Conservation (phyloP, 768 basidiomycete genomes). For the Sutorius australiensis region DNA sequence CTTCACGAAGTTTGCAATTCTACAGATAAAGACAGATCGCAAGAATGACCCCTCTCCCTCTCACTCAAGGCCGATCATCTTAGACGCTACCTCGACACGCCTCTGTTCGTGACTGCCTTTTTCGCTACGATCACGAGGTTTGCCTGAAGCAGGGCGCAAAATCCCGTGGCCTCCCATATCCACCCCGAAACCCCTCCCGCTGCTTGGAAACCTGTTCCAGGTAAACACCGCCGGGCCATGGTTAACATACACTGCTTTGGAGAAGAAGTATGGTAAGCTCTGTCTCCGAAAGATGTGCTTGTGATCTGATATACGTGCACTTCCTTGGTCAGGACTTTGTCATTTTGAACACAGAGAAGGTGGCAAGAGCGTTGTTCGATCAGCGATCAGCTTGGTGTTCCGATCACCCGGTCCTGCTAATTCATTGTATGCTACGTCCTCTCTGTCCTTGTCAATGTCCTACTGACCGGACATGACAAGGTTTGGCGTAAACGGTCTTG, state of each 20-base stretch:
- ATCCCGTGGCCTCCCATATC: conserved; percentile 14
- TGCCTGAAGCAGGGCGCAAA: not conserved
- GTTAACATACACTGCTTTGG: conserved; percentile 35
- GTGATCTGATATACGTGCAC: conserved; percentile 18
- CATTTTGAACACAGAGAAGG: conserved; percentile 28
- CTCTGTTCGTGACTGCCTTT: not conserved
- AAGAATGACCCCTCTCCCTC: too few relatives aligned
- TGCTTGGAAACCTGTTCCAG: conserved; percentile 28
- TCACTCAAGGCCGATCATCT: too few relatives aligned
- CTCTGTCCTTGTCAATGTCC: not conserved
- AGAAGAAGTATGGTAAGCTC: conserved; percentile 28
- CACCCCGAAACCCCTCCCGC: conserved; percentile 29
- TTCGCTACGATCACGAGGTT: conserved; percentile 1
- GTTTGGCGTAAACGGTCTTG: conserved; percentile 25
- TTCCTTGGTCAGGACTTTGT: conserved; percentile 25
- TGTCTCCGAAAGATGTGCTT: not conserved
- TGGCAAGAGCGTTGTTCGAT: conserved; percentile 24
- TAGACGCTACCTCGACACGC: too few relatives aligned
- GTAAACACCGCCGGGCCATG: conserved; percentile 29
- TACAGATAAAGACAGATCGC: too few relatives aligned
- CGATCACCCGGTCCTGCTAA: conserved; percentile 21
- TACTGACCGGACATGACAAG: conserved; percentile 7
- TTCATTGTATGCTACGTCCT: conserved; percentile 8
- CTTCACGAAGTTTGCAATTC: too few relatives aligned
- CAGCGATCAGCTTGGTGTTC: conserved; percentile 28